phyloP scores from a whole-genome alignment of 495 filamentous ascomycete species.

The Parathielavia hyrcaniae region DNA sequence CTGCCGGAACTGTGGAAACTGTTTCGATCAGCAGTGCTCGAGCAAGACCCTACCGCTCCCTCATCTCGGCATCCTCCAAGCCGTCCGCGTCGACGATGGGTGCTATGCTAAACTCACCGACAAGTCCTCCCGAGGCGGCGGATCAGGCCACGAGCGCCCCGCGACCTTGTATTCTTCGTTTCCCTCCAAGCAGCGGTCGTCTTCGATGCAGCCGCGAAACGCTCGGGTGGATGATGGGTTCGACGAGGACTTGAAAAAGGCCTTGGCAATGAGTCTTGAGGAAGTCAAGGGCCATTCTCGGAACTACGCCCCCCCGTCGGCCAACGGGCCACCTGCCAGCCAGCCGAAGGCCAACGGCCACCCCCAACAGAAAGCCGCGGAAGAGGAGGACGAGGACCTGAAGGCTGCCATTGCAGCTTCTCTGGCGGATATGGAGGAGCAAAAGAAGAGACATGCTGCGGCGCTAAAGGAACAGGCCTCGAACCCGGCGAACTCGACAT shows the following conservation, averaged over 20 bases:
- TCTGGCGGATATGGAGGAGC: constrained; percentile 95
- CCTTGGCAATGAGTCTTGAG: constrained; percentile 92
- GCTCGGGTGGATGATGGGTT: constrained; percentile 77
- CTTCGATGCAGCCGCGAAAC: constrained; percentile 78
- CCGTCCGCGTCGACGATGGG: constrained; percentile 95
- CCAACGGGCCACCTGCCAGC: constrained; percentile 29
- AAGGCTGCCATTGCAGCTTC: constrained; percentile 96
- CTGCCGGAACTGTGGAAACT: constrained; percentile 94
- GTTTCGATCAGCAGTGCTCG: constrained; percentile 90
- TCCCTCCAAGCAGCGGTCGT: constrained; percentile 36
- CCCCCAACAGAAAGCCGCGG: constrained; percentile 44
- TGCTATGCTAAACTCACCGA: constrained; percentile 87
- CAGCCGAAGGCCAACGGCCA: constrained; percentile 39
- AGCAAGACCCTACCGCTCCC: constrained; percentile 83
- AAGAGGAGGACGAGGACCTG: constrained; percentile 86
- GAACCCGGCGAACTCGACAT: constrained; percentile 31
- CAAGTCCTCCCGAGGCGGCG: constrained; percentile 45
- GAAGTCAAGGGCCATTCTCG: constrained; percentile 66
- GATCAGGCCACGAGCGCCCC: constrained; percentile 26
- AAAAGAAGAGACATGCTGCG: constrained; percentile 83
- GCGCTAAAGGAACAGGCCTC: constrained; percentile 67
- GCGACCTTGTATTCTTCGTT: constrained; percentile 30
- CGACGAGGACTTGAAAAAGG: constrained; percentile 89
- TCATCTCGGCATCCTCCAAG: constrained; percentile 83
- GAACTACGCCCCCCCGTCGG: constrained; percentile 38